Conservation (phyloP, 2,329 filamentous ascomycete species). For the Talaromyces islandicus region DNA sequence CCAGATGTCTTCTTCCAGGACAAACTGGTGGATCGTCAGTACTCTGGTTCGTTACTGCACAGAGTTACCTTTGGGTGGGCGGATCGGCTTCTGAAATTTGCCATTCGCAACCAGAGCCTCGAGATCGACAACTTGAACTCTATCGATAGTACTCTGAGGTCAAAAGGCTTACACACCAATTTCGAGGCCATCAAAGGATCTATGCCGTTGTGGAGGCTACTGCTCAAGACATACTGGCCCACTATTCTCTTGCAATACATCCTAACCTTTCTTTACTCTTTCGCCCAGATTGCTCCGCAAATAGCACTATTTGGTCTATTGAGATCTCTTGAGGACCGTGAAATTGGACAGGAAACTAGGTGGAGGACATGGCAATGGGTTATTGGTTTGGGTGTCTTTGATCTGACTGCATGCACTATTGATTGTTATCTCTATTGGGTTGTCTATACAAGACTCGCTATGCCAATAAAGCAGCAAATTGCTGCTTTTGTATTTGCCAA, state of each 20-base stretch:
- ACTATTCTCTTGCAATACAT: slow-evolving; percentile 53
- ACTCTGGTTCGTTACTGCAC: slow-evolving; percentile 53
- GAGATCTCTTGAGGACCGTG: slow-evolving; percentile 53
- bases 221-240: slow-evolving; percentile 53
- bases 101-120: slow-evolving; percentile 54
- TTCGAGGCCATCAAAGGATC: slow-evolving; percentile 30
- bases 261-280: slow-evolving; percentile 47
- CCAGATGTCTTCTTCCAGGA: slow-evolving; percentile 58
- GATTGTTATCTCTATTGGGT: slow-evolving; percentile 62
- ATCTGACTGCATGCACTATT: slow-evolving; percentile 50
- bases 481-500: slow-evolving; percentile 69
- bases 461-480: slow-evolving; percentile 63
- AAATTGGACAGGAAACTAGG: slow-evolving; percentile 41
- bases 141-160: slow-evolving; percentile 50
- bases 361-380: slow-evolving; percentile 60
- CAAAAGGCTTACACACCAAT: slow-evolving; percentile 48
- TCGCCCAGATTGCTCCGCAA: slow-evolving; percentile 62
- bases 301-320: slow-evolving; percentile 62
- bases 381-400: slow-evolving; percentile 54
- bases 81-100: slow-evolving; percentile 46
- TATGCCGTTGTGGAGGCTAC: slow-evolving; percentile 51
- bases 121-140: slow-evolving; percentile 57
- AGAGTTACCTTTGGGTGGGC: slow-evolving; percentile 64
- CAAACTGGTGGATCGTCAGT: slow-evolving; percentile 55
- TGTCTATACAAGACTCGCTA: slow-evolving; percentile 52